A percentile compares a stretch with the other conserved stretches of the same genome.
Conservation (phyloP, 2,329 filamentous ascomycete genomes). For the Pseudogymnoascus sp. region DNA sequence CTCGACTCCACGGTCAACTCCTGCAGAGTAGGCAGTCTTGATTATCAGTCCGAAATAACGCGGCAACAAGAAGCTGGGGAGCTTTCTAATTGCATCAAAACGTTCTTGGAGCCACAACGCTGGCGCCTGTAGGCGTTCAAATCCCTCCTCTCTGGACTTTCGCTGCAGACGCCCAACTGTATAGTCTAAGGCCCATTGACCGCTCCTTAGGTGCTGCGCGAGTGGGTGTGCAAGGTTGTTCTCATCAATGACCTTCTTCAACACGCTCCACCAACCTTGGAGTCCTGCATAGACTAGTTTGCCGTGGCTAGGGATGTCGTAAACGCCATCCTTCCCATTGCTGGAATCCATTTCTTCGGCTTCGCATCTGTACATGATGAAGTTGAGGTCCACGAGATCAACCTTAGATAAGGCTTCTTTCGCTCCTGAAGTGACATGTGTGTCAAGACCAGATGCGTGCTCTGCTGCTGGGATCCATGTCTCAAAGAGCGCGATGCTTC, state of each 20-base stretch:
- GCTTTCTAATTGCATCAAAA: conserved; percentile 74
- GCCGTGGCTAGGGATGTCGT: conserved; percentile 76
- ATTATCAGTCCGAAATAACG: conserved; percentile 89
- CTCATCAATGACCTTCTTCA: conserved; percentile 74
- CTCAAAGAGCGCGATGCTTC: conserved; percentile 90
- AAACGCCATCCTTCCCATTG: conserved; percentile 74
- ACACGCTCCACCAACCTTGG: conserved; percentile 96
- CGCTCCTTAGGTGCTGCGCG: conserved; percentile 85
- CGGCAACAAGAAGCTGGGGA: conserved; percentile 85
- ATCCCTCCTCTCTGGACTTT: conserved; percentile 55
- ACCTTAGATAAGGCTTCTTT: conserved; percentile 69
- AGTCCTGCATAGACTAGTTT: conserved; percentile 87
- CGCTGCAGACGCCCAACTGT: conserved; percentile 70
- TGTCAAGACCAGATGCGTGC: conserved; percentile 74
- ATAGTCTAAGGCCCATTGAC: conserved; percentile 89
- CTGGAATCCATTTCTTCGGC: conserved; percentile 79
- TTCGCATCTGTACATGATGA: conserved; percentile 83
- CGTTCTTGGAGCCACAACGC: conserved; percentile 74
- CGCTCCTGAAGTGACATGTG: conserved; percentile 75
- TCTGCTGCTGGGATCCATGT: conserved; percentile 90
- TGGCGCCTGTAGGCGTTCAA: conserved; percentile 54
- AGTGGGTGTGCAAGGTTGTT: conserved; percentile 91
- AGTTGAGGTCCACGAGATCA: conserved; percentile 78
- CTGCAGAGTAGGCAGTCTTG: conserved; percentile 78
- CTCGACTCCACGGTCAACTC: conserved; percentile 67